Conservation (phyloP, 768 basidiomycete genomes). For the Russula olivacea region DNA sequence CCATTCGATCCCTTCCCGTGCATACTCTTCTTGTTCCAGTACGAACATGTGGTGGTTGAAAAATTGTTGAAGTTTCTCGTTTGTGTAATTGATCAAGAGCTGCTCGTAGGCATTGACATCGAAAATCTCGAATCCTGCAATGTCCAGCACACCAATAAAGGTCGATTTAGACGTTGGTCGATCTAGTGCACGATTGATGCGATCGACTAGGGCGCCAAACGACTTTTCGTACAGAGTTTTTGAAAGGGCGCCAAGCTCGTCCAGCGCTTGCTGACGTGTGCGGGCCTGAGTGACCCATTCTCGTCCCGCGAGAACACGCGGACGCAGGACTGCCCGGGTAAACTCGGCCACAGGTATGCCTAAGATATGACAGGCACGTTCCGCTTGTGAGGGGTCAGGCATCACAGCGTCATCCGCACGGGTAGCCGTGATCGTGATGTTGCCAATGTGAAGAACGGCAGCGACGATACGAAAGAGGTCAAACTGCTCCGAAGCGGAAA, state of each 20-base stretch:
- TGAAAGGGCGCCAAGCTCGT: conserved; percentile 85
- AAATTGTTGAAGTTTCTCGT: conserved; percentile 97
- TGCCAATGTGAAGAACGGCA: conserved; percentile 91
- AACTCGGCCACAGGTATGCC: conserved; percentile 87
- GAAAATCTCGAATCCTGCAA: conserved; percentile 98
- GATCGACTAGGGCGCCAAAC: conserved; percentile 88
- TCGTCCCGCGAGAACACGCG: conserved; percentile 86
- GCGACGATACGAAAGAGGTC: conserved; percentile 93
- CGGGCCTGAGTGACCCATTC: conserved; percentile 97
- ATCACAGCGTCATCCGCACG: conserved; percentile 75
- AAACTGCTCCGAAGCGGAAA: conserved; percentile 75
- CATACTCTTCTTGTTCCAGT: conserved; percentile 97
- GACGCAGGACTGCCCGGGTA: conserved; percentile 79
- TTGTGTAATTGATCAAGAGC: conserved; percentile 96
- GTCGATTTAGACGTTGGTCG: conserved; percentile 86
- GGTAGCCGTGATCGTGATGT: conserved; percentile 75
- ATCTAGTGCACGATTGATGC: conserved; percentile 91
- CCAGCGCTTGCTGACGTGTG: conserved; percentile 84
- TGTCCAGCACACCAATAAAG: conserved; percentile 98
- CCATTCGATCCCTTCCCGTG: conserved; percentile 95
- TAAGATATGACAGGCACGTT: conserved; percentile 83
- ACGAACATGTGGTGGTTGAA: conserved; percentile 99
- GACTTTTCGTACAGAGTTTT: conserved; percentile 98
- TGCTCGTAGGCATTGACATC: conserved; percentile 95
- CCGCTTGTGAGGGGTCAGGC: conserved; percentile 79